Evolutionary conservation across 2,329 filamentous ascomycete genomes (phyloP).

Genomic region (Xylaria sp.): DNA sequence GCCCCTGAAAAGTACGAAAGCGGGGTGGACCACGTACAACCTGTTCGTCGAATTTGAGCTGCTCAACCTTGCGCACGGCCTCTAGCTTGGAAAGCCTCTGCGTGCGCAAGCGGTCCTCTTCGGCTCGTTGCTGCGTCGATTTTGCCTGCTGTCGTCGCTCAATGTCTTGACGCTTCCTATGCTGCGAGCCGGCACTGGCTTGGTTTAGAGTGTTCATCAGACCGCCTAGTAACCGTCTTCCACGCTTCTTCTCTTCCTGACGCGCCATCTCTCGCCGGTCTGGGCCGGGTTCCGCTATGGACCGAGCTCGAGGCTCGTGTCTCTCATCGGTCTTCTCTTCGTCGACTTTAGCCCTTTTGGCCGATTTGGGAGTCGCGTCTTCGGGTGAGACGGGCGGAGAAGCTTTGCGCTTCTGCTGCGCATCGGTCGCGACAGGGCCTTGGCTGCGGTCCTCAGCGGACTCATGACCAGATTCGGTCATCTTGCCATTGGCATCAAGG

Average conservation of each 20-base stretch:
- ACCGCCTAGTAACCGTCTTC: conserved; percentile 86
- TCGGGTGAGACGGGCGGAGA: conserved; percentile 38
- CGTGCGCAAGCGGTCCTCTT: conserved; percentile 74
- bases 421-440: conserved; percentile 20
- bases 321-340: conserved; percentile 36
- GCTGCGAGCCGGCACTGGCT: conserved; percentile 68
- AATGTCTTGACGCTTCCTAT: conserved; percentile 80
- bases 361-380: conserved; percentile 41
- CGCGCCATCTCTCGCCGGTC: conserved; percentile 57
- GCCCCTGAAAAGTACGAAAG: not conserved
- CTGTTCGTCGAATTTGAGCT: conserved; percentile 78
- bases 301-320: conserved; percentile 26
- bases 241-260: conserved; percentile 82
- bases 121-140: conserved; percentile 75
- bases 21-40: conserved; percentile 65
- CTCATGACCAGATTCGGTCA: conserved; percentile 28
- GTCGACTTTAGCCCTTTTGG: conserved; percentile 44
- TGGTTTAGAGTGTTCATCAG: conserved; percentile 82
- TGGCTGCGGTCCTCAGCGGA: conserved; percentile 26
- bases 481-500: conserved; percentile 34
- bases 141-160: conserved; percentile 84
- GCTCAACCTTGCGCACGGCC: conserved; percentile 71
- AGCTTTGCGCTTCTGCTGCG: conserved; percentile 50
- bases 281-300: conserved; percentile 36
- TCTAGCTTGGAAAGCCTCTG: conserved; percentile 72